Conservation (phyloP, 176 grass and related monocot species). For the Ampelocalamus luodianensis region DNA sequence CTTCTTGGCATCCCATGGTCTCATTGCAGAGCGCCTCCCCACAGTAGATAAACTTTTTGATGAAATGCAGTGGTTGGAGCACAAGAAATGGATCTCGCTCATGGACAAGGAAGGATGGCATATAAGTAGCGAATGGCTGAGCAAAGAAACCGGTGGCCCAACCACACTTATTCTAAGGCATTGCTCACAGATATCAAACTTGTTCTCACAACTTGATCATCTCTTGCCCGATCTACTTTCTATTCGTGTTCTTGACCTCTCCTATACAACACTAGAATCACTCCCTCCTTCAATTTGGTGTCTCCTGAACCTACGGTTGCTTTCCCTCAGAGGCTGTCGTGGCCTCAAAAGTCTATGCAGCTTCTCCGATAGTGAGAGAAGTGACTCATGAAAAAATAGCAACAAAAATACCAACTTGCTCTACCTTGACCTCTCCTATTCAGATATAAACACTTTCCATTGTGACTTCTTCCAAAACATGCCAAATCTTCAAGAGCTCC, state of each 20-base stretch:
- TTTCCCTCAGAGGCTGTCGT: constrained; percentile 26
- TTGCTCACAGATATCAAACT: neutral
- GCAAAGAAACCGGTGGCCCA: neutral
- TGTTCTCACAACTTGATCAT: neutral
- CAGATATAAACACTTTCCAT: neutral
- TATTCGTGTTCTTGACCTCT: constrained; percentile 35
- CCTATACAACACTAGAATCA: constrained; percentile 9
- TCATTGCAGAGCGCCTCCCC: neutral
- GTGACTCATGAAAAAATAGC: too few species aligned
- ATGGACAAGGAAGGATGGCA: neutral
- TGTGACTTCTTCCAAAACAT: neutral
- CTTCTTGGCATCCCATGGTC: neutral
- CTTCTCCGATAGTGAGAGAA: too few species aligned
- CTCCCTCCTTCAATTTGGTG: neutral
- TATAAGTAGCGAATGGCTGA: neutral
- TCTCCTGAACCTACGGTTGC: neutral
- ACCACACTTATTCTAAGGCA: neutral
- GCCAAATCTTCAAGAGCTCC: neutral
- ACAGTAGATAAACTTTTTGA: neutral
- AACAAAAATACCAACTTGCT: neutral
- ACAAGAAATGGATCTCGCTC: neutral
- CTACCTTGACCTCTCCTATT: neutral
- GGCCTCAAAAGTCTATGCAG: neutral
- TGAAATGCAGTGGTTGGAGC: neutral
- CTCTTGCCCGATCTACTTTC: neutral